A percentile compares a stretch with the other conserved stretches of the same genome.
Evolutionary conservation across 2,329 filamentous ascomycete genomes (phyloP).

Genomic region (Hypoxylon sp.): DNA sequence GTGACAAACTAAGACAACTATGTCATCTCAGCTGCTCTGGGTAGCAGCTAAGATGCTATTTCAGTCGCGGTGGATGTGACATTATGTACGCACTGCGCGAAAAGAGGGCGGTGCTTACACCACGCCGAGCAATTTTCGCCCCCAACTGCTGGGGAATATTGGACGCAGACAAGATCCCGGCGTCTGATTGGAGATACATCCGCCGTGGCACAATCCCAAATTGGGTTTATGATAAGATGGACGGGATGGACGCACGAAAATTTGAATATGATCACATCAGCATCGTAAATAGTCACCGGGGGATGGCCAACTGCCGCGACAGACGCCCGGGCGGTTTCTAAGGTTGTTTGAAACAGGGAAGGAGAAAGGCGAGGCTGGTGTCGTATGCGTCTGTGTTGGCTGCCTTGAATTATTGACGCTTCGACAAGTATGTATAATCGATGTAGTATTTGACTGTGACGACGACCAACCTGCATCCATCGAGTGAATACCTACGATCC

Average conservation of each 20-base stretch:
- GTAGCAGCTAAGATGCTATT: constrained; percentile 36
- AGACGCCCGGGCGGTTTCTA: constrained; percentile 24
- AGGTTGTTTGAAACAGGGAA: constrained; percentile 19
- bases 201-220: constrained; percentile 29
- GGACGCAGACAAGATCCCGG: constrained; percentile 25
- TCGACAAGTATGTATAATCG: not conserved
- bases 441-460: constrained; percentile 14
- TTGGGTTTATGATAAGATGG: constrained; percentile 31
- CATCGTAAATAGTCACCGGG: constrained; percentile 39
- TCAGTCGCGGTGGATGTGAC: constrained; percentile 37
- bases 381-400: constrained; percentile 10
- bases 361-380: constrained; percentile 18
- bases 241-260: constrained; percentile 27
- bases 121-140: constrained; percentile 8
- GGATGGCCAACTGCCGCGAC: constrained; percentile 42
- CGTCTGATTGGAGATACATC: constrained; percentile 34
- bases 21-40: constrained; percentile 33
- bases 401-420: constrained; percentile 10
- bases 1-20: constrained; percentile 21
- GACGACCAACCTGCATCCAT: constrained; percentile 28
- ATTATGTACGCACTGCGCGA: constrained; percentile 40
- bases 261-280: constrained; percentile 37
- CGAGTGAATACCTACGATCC: constrained; percentile 17
- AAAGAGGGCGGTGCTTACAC: constrained; percentile 27
- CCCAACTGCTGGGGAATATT: constrained; percentile 22